phyloP scores from a whole-genome alignment of 1,139 yeast genomes.

The Debaryomyces sp. region DNA sequence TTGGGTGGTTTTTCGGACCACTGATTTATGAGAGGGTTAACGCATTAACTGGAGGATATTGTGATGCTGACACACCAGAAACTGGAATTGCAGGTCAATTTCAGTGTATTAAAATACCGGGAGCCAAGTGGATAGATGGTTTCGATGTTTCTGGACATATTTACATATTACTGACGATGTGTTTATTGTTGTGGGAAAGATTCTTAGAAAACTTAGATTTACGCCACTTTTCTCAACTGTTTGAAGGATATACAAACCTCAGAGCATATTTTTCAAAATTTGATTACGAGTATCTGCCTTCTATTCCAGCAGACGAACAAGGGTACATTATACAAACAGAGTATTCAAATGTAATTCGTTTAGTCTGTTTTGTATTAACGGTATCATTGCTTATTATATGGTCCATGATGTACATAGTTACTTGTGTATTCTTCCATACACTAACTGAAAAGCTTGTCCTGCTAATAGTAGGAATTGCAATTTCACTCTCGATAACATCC shows the following conservation, averaged over 20 bases:
- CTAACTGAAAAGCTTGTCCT: conserved; percentile 58
- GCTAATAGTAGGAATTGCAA: conserved; percentile 43
- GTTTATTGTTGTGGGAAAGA: conserved; percentile 46
- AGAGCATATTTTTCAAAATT: conserved; percentile 13
- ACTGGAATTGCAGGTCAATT: conserved; percentile 11
- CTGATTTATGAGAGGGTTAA: conserved; percentile 48
- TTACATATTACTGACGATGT: conserved; percentile 52
- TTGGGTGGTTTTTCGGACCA: conserved; percentile 52
- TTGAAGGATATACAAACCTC: not conserved
- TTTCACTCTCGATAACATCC: conserved; percentile 28
- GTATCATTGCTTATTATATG: conserved; percentile 30
- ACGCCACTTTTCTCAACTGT: not conserved
- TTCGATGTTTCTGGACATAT: conserved; percentile 70
- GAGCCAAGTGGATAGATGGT: conserved; percentile 15
- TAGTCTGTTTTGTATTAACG: conserved; percentile 10
- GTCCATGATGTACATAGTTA: conserved; percentile 50
- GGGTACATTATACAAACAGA: conserved; percentile 5
- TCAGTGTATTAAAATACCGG: conserved; percentile 9
- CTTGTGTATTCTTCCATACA: conserved; percentile 68
- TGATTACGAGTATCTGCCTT: conserved; percentile 9
- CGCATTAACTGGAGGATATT: conserved; percentile 43
- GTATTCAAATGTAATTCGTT: conserved; percentile 3
- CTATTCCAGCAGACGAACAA: conserved; percentile 8
- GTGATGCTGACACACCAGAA: conserved; percentile 19
- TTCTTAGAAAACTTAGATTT: conserved; percentile 17